phyloP scores from a whole-genome alignment of 2,329 filamentous ascomycete genomes.

The Fusarium stilboides region DNA sequence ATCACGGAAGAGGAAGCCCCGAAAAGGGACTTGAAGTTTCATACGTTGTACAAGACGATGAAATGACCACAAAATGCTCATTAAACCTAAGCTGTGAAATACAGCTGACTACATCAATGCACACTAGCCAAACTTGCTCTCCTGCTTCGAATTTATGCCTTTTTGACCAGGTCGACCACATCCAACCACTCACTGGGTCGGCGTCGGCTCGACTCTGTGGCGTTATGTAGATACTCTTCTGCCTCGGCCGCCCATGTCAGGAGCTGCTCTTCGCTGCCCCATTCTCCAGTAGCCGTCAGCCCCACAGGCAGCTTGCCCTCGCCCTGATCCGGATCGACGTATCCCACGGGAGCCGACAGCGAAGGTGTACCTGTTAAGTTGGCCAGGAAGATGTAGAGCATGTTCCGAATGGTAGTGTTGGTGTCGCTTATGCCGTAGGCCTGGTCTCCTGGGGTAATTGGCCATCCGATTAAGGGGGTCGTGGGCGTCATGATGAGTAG shows the following conservation, averaged over 20 bases:
- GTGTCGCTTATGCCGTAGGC: slow-evolving; percentile 82
- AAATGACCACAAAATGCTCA: slow-evolving; percentile 1
- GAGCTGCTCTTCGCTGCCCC: slow-evolving; percentile 76
- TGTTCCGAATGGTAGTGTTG: slow-evolving; percentile 80
- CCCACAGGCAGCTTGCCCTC: slow-evolving; percentile 73
- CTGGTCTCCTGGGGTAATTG: slow-evolving; percentile 70
- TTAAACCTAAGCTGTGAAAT: slow-evolving; percentile 4
- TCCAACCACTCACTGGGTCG: slow-evolving; percentile 72
- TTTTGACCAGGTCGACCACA: slow-evolving; percentile 59
- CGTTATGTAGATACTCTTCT: slow-evolving; percentile 69
- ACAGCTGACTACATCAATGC: not conserved
- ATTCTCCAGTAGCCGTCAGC: slow-evolving; percentile 75
- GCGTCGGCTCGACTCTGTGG: slow-evolving; percentile 63
- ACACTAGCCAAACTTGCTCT: not conserved
- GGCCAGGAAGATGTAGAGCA: slow-evolving; percentile 89
- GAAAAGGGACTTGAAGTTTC: not conserved
- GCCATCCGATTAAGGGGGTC: slow-evolving; percentile 82
- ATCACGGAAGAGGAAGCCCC: not conserved
- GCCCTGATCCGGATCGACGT: slow-evolving; percentile 70
- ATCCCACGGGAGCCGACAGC: slow-evolving; percentile 82
- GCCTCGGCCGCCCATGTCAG: slow-evolving; percentile 72
- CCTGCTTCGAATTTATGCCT: slow-evolving; percentile 13
- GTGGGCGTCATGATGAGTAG: slow-evolving; percentile 86
- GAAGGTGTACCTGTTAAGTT: slow-evolving; percentile 87
- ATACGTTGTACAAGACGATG: slow-evolving; percentile 4